Evolutionary conservation across 768 basidiomycete genomes (phyloP).

Genomic region (Lactifluus pinguis): DNA sequence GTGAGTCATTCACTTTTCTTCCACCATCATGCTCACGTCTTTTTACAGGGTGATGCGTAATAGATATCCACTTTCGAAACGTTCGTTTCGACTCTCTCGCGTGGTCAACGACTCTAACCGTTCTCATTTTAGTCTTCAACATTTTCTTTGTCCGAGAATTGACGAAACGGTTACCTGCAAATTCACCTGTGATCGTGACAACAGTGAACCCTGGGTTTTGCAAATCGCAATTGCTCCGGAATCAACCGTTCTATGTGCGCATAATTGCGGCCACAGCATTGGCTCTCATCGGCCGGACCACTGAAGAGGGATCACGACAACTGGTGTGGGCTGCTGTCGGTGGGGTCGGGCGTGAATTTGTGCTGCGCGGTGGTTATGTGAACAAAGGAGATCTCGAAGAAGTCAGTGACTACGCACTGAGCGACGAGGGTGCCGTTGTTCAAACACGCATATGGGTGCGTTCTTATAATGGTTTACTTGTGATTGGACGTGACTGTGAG

Average conservation of each 20-base stretch:
- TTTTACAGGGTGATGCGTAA: slow-evolving; percentile 2
- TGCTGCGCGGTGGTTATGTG: slow-evolving; percentile 4
- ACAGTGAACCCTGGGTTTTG: slow-evolving; percentile 15
- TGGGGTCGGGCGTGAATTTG: slow-evolving; percentile 2
- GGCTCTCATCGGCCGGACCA: background rate
- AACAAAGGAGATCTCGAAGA: background rate
- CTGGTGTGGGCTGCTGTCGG: slow-evolving; percentile 15
- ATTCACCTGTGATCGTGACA: slow-evolving; percentile 14
- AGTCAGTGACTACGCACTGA: slow-evolving; percentile 12
- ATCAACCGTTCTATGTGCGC: background rate
- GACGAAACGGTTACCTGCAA: slow-evolving; percentile 10
- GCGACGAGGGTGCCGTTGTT: slow-evolving; percentile 3
- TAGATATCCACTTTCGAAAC: slow-evolving; percentile 11
- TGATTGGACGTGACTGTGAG: background rate
- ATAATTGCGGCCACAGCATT: background rate
- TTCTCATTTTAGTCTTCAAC: slow-evolving; percentile 2
- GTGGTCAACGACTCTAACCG: background rate
- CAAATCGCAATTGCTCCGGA: slow-evolving; percentile 3
- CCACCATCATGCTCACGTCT: too few relatives aligned
- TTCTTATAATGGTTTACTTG: background rate
- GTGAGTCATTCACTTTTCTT: background rate
- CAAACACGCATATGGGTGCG: slow-evolving; percentile 14
- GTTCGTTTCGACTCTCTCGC: background rate
- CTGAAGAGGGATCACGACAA: slow-evolving; percentile 10
- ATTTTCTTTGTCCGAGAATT: slow-evolving; percentile 15